Evolutionary conservation across 2,329 filamentous ascomycete species (phyloP).

Genomic region (Lithohypha guttulata): DNA sequence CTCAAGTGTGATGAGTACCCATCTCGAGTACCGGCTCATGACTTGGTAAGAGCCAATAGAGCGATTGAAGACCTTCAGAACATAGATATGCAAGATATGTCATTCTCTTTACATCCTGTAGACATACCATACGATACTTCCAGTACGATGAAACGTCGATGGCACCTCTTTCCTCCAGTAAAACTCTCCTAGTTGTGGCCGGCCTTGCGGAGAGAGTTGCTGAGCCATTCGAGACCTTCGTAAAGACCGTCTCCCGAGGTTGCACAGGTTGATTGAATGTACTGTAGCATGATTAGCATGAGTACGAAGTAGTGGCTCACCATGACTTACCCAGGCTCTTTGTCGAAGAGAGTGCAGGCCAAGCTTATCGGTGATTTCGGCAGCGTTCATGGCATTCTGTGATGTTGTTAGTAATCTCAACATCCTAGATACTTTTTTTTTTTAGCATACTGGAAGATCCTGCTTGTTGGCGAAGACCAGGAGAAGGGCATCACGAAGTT

Average conservation of each 20-base stretch:
- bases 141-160: too few species aligned
- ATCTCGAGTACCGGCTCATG: too few species aligned
- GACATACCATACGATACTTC: background rate
- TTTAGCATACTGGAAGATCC: constrained; percentile 76
- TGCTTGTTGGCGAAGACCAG: constrained; percentile 99
- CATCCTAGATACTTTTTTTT: constrained; percentile 5
- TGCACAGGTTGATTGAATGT: constrained; percentile 99
- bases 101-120: background rate
- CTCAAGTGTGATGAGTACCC: too few species aligned
- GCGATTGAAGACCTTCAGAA: constrained; percentile 6
- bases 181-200: constrained; percentile 37
- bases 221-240: constrained; percentile 93
- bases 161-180: too few species aligned
- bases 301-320: constrained; percentile 7
- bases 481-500: constrained; percentile 91
- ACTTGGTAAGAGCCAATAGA: too few species aligned
- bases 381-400: constrained; percentile 98
- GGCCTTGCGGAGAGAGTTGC: constrained; percentile 67
- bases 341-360: constrained; percentile 98
- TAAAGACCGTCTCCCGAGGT: constrained; percentile 99
- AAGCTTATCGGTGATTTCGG: constrained; percentile 99
- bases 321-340: constrained; percentile 82
- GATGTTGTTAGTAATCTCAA: constrained; percentile 10
- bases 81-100: constrained; percentile 6
- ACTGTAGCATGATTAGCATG: constrained; percentile 43